Evolutionary conservation across 768 basidiomycete species (phyloP), one percentile per base, ranked within the genome.

Genomic region (Neoboletus magnificus): DNA sequence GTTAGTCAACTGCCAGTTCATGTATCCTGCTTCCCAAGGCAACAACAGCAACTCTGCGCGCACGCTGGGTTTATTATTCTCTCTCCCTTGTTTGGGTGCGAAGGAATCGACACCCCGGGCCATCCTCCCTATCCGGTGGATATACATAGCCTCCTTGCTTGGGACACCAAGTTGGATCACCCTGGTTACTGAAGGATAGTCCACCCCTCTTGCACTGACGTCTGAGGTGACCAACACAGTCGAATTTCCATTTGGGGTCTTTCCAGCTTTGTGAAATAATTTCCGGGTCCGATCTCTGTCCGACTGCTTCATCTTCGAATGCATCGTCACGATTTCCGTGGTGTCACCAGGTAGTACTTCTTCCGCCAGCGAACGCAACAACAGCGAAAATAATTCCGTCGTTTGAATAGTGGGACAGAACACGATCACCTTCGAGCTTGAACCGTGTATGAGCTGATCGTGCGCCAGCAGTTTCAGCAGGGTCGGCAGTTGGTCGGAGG

Each of bases 141-240:
- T 76, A 67, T 97, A 96, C 60, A 86, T 81, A 22, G 92, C 87
- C 11, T 81, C 71, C 1, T 73, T 76, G 7, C 73, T 68, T 2
- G 96, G 94, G 8, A 89, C 76, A 48, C 96, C 94, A 48, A 99
- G 77, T 69, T 98, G 97, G 60, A 98, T 88, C 57, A 95, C 89
- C 37, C 93, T 85, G 0, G 91, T 91, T 22, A 94, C 89, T 20
- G 82, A 84, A 9, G 92, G 92, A 68, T 95, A 96, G 69, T 96
- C 91, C 43, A 95, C 82, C 16, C 91, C 91, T 54, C 92, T 83
- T 22, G 92, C 91, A 29, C 91, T 93, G 6, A 96, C 85, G 61
- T 96, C 93, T 1, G 92, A 93, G 4, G 86, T 89, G 61, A 97
- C 77, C 49, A 96, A 81, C 30, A 97, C 75, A 3, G 82, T 75